Evolutionary conservation across 192 early-diverging fungal genomes (phyloP), one percentile per base, ranked within the genome.

Genomic region (Entomortierella chlamydospora): DNA sequence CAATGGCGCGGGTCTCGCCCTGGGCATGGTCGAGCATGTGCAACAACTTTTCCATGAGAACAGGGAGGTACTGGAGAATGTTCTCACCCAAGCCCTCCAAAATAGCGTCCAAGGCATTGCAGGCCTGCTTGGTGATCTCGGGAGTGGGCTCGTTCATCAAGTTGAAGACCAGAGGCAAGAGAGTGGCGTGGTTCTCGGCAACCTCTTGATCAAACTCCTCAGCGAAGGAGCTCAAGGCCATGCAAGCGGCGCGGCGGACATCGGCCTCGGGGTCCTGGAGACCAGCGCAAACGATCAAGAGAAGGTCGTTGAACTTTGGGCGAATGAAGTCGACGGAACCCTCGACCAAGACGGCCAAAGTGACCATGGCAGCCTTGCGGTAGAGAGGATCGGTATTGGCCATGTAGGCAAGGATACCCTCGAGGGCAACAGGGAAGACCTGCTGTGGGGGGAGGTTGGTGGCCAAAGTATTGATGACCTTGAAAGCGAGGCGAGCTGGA

Each of bases 291-390:
- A 98, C 87, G 11, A 96, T 69, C 12, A 87, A 82, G 30, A 97
- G 81, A 51, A 98, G 85, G 22, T 95, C 95, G 54, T 90, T 87
- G 56, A 94, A 88, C 72, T 90, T 89, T 58, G 88, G 82, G 43
- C 93, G 88, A 69, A 95, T 95, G 56, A 89, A 91, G 62, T 98
- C 96, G 20, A 95, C 92, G 57, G 93, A 93, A 17, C 94, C 93
- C 76, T 98, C 96, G 33, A 95, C 90, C 61, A 93, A 82, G 57
- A 90, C 74, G 30, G 74, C 74, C 72, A 97, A 89, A 29, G 91
- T 88, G 81, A 97, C 88, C 93, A 97, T 94, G 37, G 92, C 90
- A 45, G 94, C 95, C 81, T 95, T 95, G 62, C 96, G 89, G 72
- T 82, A 89, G 49, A 85, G 84, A 41, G 93, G 92, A 55, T 93